phyloP scores from a whole-genome alignment of 768 basidiomycete genomes.

The Agaricus sinodeliciosus region DNA sequence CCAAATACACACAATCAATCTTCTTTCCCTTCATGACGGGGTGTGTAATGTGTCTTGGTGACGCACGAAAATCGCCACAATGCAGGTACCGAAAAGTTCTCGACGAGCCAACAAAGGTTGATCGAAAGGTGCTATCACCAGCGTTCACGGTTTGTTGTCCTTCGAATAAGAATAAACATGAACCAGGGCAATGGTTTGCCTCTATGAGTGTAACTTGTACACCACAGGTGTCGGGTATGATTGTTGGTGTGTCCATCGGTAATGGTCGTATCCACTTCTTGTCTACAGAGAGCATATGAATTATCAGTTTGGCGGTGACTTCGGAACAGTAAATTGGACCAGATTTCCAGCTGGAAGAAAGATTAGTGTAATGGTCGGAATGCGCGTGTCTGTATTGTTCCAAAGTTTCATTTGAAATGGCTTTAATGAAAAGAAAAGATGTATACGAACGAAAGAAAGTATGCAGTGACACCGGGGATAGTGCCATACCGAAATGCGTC shows the following conservation, averaged over 20 bases:
- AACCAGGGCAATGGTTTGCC: constrained; percentile 98
- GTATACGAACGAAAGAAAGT: constrained; percentile 73
- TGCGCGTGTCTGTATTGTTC: constrained; percentile 73
- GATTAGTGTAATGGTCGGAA: constrained; percentile 93
- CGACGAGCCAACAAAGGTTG: constrained; percentile 61
- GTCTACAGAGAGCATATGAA: constrained; percentile 87
- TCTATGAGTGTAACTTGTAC: constrained; percentile 92
- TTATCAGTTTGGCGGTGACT: constrained; percentile 86
- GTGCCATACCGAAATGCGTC: constrained; percentile 94
- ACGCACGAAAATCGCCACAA: constrained; percentile 92
- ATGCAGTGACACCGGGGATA: constrained; percentile 85
- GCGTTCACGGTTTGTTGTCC: constrained; percentile 86
- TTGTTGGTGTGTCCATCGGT: constrained; percentile 68
- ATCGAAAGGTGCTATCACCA: constrained; percentile 75
- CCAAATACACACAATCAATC: constrained; percentile 87
- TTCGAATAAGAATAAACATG: constrained; percentile 90
- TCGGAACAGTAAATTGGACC: constrained; percentile 97
- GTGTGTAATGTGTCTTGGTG: constrained; percentile 81
- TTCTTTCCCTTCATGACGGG: constrained; percentile 74
- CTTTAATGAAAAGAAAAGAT: neutral
- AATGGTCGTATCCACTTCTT: constrained; percentile 84
- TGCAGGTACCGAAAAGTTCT: constrained; percentile 85
- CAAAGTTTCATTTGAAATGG: neutral
- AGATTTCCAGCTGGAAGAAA: constrained; percentile 80
- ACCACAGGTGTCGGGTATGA: constrained; percentile 77